A percentile compares a stretch with the other conserved stretches of the same genome.
These are phyloP conservation scores for Asparagopsis taxiformis DNA, from an alignment of 31 red algal species.

Conservation along the genomic window DNA sequence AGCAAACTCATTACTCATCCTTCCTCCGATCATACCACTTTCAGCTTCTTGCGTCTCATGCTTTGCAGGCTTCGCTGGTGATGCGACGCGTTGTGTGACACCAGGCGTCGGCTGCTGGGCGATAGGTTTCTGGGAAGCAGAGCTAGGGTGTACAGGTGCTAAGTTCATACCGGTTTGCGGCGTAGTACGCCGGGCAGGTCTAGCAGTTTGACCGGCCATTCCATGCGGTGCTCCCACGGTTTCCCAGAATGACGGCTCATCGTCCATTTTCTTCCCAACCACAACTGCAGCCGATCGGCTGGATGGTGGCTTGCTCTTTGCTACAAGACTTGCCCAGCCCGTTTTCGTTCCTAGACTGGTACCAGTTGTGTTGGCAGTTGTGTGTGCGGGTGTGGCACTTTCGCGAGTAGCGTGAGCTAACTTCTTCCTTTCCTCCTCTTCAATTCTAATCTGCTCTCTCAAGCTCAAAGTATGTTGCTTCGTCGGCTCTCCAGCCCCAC, in stretches of 20 bases:
- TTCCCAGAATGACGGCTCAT: slow-evolving; percentile 73
- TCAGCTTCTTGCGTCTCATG: too few species aligned
- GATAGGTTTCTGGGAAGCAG: too few species aligned
- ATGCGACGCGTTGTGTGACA: too few species aligned
- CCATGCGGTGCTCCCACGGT: too few species aligned
- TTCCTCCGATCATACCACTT: slow-evolving; percentile 23
- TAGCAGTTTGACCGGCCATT: too few species aligned
- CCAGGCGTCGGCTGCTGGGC: too few species aligned
- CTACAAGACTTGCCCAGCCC: slow-evolving; percentile 70
- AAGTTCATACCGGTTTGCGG: too few species aligned
- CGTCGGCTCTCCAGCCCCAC: slow-evolving; percentile 31
- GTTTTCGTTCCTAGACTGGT: slow-evolving; percentile 39
- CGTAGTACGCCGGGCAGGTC: too few species aligned
- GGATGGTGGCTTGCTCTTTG: slow-evolving; percentile 25
- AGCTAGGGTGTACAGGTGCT: too few species aligned
- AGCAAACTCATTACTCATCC: slow-evolving; percentile 69
- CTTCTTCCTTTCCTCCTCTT: slow-evolving; percentile 52
- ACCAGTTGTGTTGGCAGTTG: slow-evolving; percentile 4
- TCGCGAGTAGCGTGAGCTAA: slow-evolving; percentile 13
- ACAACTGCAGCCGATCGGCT: slow-evolving; percentile 8
- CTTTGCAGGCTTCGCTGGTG: too few species aligned
- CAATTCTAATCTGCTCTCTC: slow-evolving; percentile 48
- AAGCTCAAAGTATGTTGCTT: slow-evolving; percentile 40
- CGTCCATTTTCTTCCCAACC: slow-evolving; percentile 29
- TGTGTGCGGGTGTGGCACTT: background rate